Conservation (phyloP, 2,329 filamentous ascomycete genomes). For the Cladosporium velox region DNA sequence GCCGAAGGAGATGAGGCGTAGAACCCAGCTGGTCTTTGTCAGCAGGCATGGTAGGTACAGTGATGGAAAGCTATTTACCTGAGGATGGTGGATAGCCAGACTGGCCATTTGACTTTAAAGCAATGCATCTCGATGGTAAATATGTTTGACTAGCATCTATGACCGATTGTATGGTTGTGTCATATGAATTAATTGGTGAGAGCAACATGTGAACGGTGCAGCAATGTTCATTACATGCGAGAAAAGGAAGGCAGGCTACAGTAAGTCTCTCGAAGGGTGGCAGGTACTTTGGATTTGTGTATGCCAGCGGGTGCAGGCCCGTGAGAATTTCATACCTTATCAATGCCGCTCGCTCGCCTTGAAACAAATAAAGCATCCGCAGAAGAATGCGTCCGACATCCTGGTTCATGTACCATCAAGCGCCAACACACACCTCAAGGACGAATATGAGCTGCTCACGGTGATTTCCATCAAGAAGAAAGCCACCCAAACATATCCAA, state of each 20-base stretch:
- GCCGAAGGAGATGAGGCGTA: neutral
- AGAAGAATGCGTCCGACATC: neutral
- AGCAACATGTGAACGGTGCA: neutral
- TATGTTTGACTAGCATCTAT: neutral
- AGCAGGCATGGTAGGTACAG: neutral
- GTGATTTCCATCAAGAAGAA: slow-evolving; percentile 16
- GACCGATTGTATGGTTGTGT: neutral
- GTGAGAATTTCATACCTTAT: neutral
- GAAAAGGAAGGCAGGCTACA: neutral
- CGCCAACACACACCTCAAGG: neutral
- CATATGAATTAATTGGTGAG: neutral
- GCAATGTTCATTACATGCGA: neutral
- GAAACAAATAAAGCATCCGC: neutral
- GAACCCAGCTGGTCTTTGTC: neutral
- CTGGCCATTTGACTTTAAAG: neutral
- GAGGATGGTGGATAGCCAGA: neutral
- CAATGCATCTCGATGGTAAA: neutral
- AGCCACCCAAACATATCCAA: slow-evolving; percentile 13
- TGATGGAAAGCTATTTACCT: neutral
- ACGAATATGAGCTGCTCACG: neutral
- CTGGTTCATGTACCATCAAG: neutral
- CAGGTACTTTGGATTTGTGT: neutral
- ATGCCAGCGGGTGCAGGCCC: neutral
- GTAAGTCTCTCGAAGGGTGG: neutral
- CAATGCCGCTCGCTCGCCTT: neutral